phyloP scores from a whole-genome alignment of 495 filamentous ascomycete genomes.

The Evernia prunastri region DNA sequence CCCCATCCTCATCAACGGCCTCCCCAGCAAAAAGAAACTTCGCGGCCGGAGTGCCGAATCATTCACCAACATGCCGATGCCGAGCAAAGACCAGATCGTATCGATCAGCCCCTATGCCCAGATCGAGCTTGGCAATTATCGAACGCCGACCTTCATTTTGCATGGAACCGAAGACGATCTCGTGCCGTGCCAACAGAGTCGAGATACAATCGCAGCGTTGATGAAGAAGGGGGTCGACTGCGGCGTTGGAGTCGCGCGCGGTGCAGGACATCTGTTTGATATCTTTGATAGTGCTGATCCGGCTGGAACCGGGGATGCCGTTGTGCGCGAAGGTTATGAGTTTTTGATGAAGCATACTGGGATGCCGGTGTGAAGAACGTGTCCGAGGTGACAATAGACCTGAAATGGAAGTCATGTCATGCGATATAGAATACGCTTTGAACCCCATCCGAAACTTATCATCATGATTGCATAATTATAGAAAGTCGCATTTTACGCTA shows the following conservation, averaged over 20 bases:
- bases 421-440: too few species aligned
- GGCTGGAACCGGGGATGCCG: neutral
- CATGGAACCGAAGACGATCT: conserved; percentile 40
- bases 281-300: neutral
- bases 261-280: conserved; percentile 35
- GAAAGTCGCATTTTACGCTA: too few species aligned
- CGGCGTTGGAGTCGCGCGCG: conserved; percentile 10
- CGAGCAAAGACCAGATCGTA: conserved; percentile 22
- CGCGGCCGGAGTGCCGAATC: neutral
- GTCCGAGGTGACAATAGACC: too few species aligned
- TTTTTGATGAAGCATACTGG: too few species aligned
- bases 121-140: conserved; percentile 34
- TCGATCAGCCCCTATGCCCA: conserved; percentile 35
- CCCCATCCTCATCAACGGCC: conserved; percentile 28
- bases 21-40: conserved; percentile 23
- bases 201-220: conserved; percentile 30
- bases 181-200: conserved; percentile 38
- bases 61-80: neutral
- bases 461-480: too few species aligned
- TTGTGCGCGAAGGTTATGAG: neutral
- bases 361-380: too few species aligned
- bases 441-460: too few species aligned
- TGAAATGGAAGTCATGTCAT: too few species aligned
- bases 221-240: conserved; percentile 23
- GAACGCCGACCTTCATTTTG: conserved; percentile 42